Base-by-base conservation (phyloP, 139 green algal species). In the Deuterostichococcus epilithicus region DNA sequence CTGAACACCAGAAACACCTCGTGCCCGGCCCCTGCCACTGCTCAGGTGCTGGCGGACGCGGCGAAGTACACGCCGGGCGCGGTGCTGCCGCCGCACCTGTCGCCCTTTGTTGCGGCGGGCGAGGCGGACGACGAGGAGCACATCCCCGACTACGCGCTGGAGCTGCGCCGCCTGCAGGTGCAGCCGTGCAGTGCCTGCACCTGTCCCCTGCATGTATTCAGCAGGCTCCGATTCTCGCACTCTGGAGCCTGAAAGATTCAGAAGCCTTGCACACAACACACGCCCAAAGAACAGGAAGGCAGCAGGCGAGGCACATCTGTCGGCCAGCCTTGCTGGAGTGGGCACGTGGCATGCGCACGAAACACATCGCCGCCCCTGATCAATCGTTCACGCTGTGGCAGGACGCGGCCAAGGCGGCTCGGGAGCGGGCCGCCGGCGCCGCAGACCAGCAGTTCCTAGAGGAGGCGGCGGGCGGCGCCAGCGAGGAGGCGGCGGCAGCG, bases 1-100 rank as follows among this genome's bases (percentile, higher is more conserved):
- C n/a, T n/a, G n/a, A n/a, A n/a, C n/a, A n/a, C n/a, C n/a, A n/a
- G n/a, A n/a, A n/a, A n/a, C n/a, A n/a, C n/a, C n/a, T n/a, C n/a
- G n/a, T n/a, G n/a, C n/a, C n/a, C n/a, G n/a, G n/a, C 77, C 90
- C 0, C 79, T 97, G 42, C 28, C 28, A 20, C 52, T 28, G 52
- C n/a, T n/a, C 52, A 63, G 52, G 52, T 63, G 78, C 84, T 98
- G 58, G 81, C 94, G 75, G 79, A 90, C 2, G 74, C 86, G 1
- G 76, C 86, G 22, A 81, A 88, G 38, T 99, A 99, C 78, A 84
- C 78, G 28, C 92, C 94, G 0, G 96, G 95, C 22, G 73, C 68
- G n/a, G 73, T 78, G 20, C 91, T 88, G 4, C 96, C 96, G 5
- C 95, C 96, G 1, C 96, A 99, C 87, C 88, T 99, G 58, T 98